A percentile compares a stretch with the other conserved stretches of the same genome.
Evolutionary conservation across 2,329 filamentous ascomycete genomes (phyloP).

Genomic region (Botrytis paeoniae): DNA sequence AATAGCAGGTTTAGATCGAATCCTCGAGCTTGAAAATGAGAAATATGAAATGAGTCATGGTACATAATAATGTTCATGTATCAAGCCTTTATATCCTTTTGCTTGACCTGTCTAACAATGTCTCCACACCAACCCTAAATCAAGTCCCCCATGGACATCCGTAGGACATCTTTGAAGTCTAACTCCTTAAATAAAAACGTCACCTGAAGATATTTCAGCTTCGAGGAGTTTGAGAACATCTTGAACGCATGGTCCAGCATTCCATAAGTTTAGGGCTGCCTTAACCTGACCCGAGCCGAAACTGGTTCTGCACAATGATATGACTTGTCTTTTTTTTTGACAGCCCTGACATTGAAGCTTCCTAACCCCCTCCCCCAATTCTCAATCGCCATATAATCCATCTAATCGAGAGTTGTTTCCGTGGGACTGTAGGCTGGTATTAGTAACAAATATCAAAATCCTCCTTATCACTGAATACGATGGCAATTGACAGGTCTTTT

Average conservation of each 20-base stretch:
- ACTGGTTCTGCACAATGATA: neutral
- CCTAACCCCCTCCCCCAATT: neutral
- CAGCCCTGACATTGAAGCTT: neutral
- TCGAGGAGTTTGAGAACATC: neutral
- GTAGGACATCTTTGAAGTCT: neutral
- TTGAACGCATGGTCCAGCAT: neutral
- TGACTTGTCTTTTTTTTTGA: neutral
- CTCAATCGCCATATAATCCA: too few species aligned
- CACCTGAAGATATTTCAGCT: neutral
- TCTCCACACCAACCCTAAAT: neutral
- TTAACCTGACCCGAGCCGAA: neutral
- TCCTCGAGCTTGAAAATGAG: neutral
- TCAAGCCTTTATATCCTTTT: neutral
- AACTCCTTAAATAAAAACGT: neutral
- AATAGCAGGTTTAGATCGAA: neutral
- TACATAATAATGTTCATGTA: too few species aligned
- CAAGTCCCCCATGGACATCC: neutral
- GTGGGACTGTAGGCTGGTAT: too few species aligned
- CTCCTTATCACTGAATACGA: conserved; percentile 12
- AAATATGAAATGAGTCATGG: neutral
- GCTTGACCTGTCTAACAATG: neutral
- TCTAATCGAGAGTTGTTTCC: too few species aligned
- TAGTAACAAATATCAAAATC: neutral
- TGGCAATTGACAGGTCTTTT: conserved; percentile 4
- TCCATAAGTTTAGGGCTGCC: neutral